These are phyloP conservation scores for Picochlorum sp. DNA, from an alignment of 139 green algal genomes.

Conservation along the genomic window DNA sequence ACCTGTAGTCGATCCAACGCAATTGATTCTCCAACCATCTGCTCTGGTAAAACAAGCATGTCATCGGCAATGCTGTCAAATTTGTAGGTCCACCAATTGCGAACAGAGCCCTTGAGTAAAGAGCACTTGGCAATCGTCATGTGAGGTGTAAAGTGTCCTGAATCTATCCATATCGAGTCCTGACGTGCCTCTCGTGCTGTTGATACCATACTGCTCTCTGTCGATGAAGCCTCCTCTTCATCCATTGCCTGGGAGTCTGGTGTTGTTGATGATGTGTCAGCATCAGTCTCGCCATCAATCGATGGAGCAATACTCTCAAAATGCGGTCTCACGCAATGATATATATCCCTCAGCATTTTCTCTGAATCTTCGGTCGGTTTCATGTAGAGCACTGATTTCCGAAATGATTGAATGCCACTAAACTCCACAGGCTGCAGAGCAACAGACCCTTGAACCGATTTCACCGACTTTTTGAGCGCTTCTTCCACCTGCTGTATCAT, in stretches of 20 bases:
- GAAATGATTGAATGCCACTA: slow-evolving; percentile 5
- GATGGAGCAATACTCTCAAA: slow-evolving; percentile 2
- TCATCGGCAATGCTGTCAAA: too few relatives aligned
- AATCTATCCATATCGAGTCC: too few relatives aligned
- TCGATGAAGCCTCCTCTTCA: too few relatives aligned
- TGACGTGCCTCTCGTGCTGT: too few relatives aligned
- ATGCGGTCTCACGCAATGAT: not conserved
- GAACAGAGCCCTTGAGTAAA: not conserved
- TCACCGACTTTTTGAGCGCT: not conserved
- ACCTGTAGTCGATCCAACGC: slow-evolving; percentile 2
- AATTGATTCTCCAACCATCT: not conserved
- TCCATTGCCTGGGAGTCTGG: too few relatives aligned
- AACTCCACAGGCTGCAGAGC: not conserved
- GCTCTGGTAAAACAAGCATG: not conserved
- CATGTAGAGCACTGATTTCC: slow-evolving; percentile 5
- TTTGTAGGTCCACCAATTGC: not conserved
- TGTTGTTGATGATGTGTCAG: too few relatives aligned
- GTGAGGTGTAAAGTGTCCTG: slow-evolving; percentile 4
- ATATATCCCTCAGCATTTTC: not conserved
- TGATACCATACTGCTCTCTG: too few relatives aligned
- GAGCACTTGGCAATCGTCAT: slow-evolving; percentile 11
- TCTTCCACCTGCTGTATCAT: not conserved
- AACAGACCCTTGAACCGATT: not conserved
- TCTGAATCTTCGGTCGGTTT: not conserved
- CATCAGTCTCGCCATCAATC: not conserved